Conservation (phyloP, 2,329 filamentous ascomycete species). For the Arthrinium phaeospermum region DNA sequence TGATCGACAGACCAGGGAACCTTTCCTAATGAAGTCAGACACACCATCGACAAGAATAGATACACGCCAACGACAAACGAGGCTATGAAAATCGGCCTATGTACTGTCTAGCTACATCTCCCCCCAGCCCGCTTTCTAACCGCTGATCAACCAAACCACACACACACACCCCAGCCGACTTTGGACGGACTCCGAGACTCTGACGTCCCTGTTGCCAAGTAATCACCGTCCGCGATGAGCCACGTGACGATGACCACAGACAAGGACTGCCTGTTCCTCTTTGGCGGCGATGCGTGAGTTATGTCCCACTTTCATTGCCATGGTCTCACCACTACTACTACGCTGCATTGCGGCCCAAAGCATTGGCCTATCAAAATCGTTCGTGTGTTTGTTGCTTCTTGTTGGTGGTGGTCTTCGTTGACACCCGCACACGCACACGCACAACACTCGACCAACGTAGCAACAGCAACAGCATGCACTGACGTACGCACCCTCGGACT, state of each 20-base stretch:
- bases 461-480: background rate
- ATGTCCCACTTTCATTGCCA: background rate
- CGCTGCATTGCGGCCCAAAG: background rate
- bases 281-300: conserved; percentile 19
- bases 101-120: background rate
- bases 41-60: conserved; percentile 2
- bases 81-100: conserved; percentile 2
- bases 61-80: background rate
- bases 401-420: background rate
- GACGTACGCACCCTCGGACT: background rate
- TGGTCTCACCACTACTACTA: background rate
- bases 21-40: background rate
- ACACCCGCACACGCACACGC: no score
- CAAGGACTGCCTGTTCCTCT: conserved; percentile 12
- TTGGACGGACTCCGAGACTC: conserved; percentile 4
- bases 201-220: background rate
- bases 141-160: background rate
- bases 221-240: conserved; percentile 4
- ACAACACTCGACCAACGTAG: no score
- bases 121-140: background rate
- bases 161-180: background rate
- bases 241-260: conserved; percentile 11
- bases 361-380: background rate
- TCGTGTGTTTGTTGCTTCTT: background rate
- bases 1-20: background rate